These are phyloP conservation scores for Aegle marmelos DNA, from an alignment of 345 rosid species.

Conservation along the genomic window DNA sequence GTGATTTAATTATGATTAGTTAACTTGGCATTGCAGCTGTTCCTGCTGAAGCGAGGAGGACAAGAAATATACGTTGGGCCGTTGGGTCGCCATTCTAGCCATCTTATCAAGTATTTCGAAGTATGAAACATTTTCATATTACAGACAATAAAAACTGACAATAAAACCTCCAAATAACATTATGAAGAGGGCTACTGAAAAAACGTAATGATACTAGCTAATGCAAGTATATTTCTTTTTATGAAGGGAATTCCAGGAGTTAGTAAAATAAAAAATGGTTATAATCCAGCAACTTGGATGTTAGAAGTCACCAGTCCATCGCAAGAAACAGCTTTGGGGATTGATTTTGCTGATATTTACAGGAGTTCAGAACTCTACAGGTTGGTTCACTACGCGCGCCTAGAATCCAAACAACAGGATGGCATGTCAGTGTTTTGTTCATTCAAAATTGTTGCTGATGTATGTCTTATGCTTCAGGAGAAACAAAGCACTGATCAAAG, in stretches of 20 bases:
- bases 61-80: constrained; percentile 49
- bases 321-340: constrained; percentile 36
- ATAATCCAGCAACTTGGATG: constrained; percentile 64
- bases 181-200: background rate
- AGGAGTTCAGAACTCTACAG: constrained; percentile 41
- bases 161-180: background rate
- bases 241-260: constrained; percentile 38
- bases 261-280: constrained; percentile 35
- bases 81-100: constrained; percentile 36
- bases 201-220: background rate
- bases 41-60: constrained; percentile 48
- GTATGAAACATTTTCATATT: constrained; percentile 12
- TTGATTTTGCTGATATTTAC: constrained; percentile 41
- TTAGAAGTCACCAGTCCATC: constrained; percentile 36
- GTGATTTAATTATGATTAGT: background rate
- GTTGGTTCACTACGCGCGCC: constrained; percentile 5
- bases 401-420: background rate
- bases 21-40: constrained; percentile 28
- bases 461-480: constrained; percentile 20
- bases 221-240: background rate
- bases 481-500: constrained; percentile 37
- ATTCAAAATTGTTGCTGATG: background rate
- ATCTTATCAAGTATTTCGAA: constrained; percentile 42
- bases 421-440: background rate
- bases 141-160: background rate